These are phyloP conservation scores for Mortierella polycephala DNA, from an alignment of 371 early-diverging fungal species.

Conservation along the genomic window DNA sequence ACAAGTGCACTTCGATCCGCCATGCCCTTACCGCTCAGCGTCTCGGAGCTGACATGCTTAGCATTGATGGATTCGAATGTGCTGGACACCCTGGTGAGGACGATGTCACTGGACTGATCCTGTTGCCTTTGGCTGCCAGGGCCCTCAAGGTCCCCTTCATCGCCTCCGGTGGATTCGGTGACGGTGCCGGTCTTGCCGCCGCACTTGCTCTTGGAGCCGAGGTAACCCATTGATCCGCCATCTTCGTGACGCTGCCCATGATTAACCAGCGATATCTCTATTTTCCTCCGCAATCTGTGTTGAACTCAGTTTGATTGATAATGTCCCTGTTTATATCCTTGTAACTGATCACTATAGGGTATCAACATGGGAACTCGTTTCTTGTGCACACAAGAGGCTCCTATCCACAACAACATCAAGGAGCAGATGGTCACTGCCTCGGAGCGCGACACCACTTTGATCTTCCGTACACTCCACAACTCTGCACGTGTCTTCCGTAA, in stretches of 20 bases:
- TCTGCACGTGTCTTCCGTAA: constrained; percentile 83
- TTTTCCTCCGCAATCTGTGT: too few species aligned
- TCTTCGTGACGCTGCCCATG: too few species aligned
- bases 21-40: constrained; percentile 76
- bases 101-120: constrained; percentile 76
- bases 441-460: constrained; percentile 73
- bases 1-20: constrained; percentile 83
- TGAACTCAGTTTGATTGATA: too few species aligned
- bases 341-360: constrained; percentile 44
- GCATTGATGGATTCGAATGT: constrained; percentile 86
- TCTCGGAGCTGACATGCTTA: constrained; percentile 72
- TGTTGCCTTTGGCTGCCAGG: constrained; percentile 79
- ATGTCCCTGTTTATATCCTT: too few species aligned
- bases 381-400: constrained; percentile 82
- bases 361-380: constrained; percentile 88
- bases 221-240: constrained; percentile 14
- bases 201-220: constrained; percentile 83
- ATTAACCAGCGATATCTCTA: too few species aligned
- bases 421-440: constrained; percentile 76
- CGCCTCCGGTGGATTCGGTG: constrained; percentile 86
- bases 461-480: constrained; percentile 84
- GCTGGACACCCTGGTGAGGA: constrained; percentile 90
- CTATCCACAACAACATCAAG: constrained; percentile 80
- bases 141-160: constrained; percentile 74
- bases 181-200: constrained; percentile 83